phyloP scores from a whole-genome alignment of 2,329 filamentous ascomycete genomes.

The Pseudogymnoascus sp. region DNA sequence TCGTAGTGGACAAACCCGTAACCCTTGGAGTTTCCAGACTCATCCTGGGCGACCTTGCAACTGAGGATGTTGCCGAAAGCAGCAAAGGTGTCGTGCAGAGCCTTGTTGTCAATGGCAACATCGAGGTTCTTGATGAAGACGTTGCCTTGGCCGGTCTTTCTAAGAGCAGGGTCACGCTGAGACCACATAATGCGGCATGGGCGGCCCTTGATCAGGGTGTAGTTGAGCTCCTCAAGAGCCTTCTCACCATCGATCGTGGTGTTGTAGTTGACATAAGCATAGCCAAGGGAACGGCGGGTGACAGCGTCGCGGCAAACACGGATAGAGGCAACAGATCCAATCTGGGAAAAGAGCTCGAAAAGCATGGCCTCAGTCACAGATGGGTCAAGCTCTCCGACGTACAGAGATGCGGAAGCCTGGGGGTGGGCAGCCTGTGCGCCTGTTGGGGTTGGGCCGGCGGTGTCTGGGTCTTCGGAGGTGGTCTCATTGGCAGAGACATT shows the following conservation, averaged over 20 bases:
- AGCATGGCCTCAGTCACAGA: slow-evolving; percentile 99
- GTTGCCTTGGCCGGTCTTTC: slow-evolving; percentile 98
- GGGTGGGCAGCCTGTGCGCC: slow-evolving; percentile 65
- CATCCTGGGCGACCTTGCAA: slow-evolving; percentile 99
- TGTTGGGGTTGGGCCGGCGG: slow-evolving; percentile 62
- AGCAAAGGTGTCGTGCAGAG: slow-evolving; percentile 97
- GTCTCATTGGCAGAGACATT: slow-evolving; percentile 51
- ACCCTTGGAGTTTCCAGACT: slow-evolving; percentile 93
- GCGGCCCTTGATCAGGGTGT: slow-evolving; percentile 97
- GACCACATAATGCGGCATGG: slow-evolving; percentile 99
- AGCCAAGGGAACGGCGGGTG: slow-evolving; percentile 95
- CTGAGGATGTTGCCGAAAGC: slow-evolving; percentile 98
- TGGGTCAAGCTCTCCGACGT: slow-evolving; percentile 96
- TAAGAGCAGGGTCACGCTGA: slow-evolving; percentile 95
- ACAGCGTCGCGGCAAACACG: slow-evolving; percentile 99
- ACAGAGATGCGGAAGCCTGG: slow-evolving; percentile 94
- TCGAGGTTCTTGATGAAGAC: slow-evolving; percentile 99
- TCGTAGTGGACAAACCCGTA: slow-evolving; percentile 99
- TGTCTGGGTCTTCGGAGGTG: slow-evolving; percentile 51
- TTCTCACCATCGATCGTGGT: slow-evolving; percentile 93
- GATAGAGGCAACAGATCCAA: slow-evolving; percentile 96
- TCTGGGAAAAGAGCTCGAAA: slow-evolving; percentile 99
- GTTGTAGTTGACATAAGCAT: slow-evolving; percentile 99
- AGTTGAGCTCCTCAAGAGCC: slow-evolving; percentile 98
- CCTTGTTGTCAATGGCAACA: slow-evolving; percentile 98